Conservation (phyloP, 2,329 filamentous ascomycete genomes). For the Penicillium sp. region DNA sequence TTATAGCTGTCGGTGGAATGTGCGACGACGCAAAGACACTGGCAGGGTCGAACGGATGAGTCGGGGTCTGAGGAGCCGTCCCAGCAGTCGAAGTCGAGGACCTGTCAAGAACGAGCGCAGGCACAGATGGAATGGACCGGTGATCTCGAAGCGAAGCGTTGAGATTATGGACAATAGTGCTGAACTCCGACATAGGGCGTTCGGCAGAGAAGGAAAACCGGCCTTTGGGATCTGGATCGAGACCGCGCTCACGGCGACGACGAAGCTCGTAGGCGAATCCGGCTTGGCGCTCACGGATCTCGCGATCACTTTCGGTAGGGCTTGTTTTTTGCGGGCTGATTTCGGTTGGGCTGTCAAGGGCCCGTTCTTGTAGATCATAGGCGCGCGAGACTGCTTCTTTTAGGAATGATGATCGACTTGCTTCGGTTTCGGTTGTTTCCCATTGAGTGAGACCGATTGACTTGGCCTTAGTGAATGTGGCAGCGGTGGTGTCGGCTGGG, state of each 20-base stretch:
- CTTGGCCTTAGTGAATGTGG: constrained; percentile 55
- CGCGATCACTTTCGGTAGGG: constrained; percentile 16
- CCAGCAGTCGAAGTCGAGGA: constrained; percentile 20
- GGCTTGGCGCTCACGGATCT: constrained; percentile 30
- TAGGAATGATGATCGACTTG: constrained; percentile 57
- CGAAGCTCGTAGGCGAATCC: constrained; percentile 38
- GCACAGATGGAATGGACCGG: constrained; percentile 12
- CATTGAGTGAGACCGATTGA: constrained; percentile 59
- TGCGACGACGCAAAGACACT: constrained; percentile 14
- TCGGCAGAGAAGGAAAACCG: constrained; percentile 33
- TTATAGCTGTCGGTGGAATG: constrained; percentile 18
- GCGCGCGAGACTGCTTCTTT: constrained; percentile 61
- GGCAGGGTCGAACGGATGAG: constrained; percentile 3
- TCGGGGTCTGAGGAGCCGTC: constrained; percentile 19
- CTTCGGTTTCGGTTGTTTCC: constrained; percentile 49
- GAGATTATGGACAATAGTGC: constrained; percentile 38
- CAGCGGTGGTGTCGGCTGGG: constrained; percentile 39
- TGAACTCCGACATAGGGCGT: constrained; percentile 43
- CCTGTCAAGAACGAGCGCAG: constrained; percentile 5
- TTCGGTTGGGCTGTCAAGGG: not conserved
- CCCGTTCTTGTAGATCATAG: constrained; percentile 51
- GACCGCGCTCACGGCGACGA: constrained; percentile 20
- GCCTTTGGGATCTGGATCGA: constrained; percentile 13
- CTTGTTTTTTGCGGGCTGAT: constrained; percentile 13
- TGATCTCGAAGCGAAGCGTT: constrained; percentile 24